phyloP scores from a whole-genome alignment of 306 rosid species.

The Malus orientalis region DNA sequence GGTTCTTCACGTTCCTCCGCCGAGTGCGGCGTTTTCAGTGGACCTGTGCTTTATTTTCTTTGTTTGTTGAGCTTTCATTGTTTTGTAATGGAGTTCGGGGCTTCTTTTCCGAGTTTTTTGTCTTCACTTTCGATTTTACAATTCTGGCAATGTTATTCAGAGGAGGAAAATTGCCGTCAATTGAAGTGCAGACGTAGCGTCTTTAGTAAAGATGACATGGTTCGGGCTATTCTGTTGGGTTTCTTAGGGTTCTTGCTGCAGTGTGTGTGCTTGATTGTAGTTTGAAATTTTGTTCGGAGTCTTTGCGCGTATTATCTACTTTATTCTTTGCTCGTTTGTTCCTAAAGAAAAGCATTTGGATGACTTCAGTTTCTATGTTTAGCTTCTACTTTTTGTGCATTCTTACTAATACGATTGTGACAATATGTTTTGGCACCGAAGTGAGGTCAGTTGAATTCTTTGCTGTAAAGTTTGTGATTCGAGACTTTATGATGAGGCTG shows the following conservation, averaged over 20 bases:
- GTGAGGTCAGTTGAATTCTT: slow-evolving; percentile 5
- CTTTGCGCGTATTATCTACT: not conserved
- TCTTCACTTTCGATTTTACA: not conserved
- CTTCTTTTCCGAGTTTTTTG: not conserved
- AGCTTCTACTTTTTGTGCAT: not conserved
- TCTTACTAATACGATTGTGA: slow-evolving; percentile 1
- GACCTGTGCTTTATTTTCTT: not conserved
- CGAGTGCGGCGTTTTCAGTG: not conserved
- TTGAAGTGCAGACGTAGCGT: not conserved
- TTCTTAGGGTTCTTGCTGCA: slow-evolving; percentile 1
- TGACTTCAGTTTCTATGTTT: not conserved
- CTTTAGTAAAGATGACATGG: slow-evolving; percentile 1
- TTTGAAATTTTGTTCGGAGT: not conserved
- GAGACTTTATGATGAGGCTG: not conserved
- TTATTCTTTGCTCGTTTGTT: not conserved
- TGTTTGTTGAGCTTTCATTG: not conserved
- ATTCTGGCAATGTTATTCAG: not conserved
- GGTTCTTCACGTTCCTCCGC: slow-evolving; percentile 9
- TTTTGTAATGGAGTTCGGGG: slow-evolving; percentile 8
- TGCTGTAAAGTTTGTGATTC: not conserved
- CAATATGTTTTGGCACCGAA: slow-evolving; percentile 1
- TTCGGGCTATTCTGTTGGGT: not conserved
- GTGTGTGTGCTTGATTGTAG: not conserved
- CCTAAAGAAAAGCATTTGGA: not conserved
- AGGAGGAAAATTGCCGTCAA: slow-evolving; percentile 1